Base-by-base conservation (phyloP, 768 basidiomycete species). In the Boletus patriciae region DNA sequence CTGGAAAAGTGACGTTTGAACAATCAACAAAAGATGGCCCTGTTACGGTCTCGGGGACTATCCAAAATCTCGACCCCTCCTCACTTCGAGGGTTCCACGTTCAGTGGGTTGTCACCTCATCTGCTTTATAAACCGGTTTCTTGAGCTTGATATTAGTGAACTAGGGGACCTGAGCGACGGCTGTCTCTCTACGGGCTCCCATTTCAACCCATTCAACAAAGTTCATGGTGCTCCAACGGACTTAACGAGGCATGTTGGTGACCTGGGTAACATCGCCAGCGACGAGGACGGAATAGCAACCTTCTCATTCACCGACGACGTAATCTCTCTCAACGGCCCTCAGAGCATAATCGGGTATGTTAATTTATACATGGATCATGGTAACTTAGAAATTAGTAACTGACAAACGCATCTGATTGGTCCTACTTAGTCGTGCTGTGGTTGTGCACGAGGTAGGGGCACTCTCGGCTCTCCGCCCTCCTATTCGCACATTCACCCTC, bases 41-140 rank as follows among this genome's bases (percentile, higher is more conserved):
- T 25, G 86, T 90, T 47, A 81, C 74, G 15, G 72, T 93, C 40
- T 80, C 80, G 11, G 89, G 89, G 27, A 76, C 81, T 50, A 75
- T 94, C 59, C 77, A 73, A 54, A 81, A 80, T 58, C 78, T 93
- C 44, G 79, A 83, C 59, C 76, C 84, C 6, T 77, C 77, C 47
- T 76, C 85, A 6, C 67, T 76, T 56, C 81, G 85, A 36, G 92
- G 92, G 6, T 90, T 92, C 76, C 92, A 93, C 72, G 74, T 94
- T 54, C 91, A 94, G 89, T 90, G 61, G 55, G 86, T 76, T 19
- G 25, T 46, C 47, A 31, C 36, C 16, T 31, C 27, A 23, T 27
- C 42, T 25, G 33, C 31, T 44, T n/a, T 29, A 48, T 3, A 1
- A 50, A 73, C 74, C 52, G 66, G 76, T 16, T 16, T 0, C n/a